Evolutionary conservation across 2,329 filamentous ascomycete genomes (phyloP).

Genomic region (Curvularia spicifera): DNA sequence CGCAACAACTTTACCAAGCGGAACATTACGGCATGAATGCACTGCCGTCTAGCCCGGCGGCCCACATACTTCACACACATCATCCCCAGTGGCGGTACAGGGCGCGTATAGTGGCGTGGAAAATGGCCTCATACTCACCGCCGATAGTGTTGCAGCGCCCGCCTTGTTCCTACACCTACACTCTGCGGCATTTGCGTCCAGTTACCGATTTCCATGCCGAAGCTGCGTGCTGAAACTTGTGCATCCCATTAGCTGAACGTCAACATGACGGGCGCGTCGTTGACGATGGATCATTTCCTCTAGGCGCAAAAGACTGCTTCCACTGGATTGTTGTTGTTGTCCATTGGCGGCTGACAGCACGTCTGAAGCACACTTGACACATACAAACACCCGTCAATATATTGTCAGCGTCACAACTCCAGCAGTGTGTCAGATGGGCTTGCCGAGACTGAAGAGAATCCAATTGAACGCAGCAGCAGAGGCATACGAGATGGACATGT

Average conservation of each 20-base stretch:
- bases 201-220: conserved; percentile 13
- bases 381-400: conserved; percentile 2
- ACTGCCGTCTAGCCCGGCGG: conserved; percentile 34
- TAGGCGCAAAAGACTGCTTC: conserved; percentile 8
- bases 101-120: conserved; percentile 23
- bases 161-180: background rate
- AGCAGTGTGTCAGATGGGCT: background rate
- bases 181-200: conserved; percentile 12
- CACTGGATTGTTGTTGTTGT: conserved; percentile 8
- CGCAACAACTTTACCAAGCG: conserved; percentile 27
- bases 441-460: background rate
- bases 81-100: conserved; percentile 38
- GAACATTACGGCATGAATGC: conserved; percentile 26
- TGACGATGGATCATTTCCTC: conserved; percentile 7
- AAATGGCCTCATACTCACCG: conserved; percentile 24
- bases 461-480: background rate
- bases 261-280: conserved; percentile 5
- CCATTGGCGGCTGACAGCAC: background rate
- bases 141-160: conserved; percentile 11
- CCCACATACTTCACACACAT: conserved; percentile 42
- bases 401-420: background rate
- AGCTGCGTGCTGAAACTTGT: conserved; percentile 70
- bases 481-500: background rate
- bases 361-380: conserved; percentile 9
- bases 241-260: conserved; percentile 57